These are phyloP conservation scores for Fomitiporia mediterranea DNA, from an alignment of 1,284 basidiomycete species.

Conservation along the genomic window DNA sequence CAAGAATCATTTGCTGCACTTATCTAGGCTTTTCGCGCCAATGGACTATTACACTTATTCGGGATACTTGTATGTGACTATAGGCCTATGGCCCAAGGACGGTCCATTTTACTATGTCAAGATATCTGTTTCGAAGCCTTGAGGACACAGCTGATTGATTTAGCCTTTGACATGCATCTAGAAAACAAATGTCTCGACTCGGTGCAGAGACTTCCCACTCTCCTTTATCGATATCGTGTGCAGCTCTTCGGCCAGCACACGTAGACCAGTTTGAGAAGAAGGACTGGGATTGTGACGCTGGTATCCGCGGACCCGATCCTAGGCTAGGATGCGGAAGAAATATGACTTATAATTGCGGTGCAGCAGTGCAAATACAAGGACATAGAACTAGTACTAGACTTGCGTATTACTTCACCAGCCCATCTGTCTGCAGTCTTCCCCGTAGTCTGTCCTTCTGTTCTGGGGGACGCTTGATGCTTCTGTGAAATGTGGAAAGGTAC, in stretches of 20 bases:
- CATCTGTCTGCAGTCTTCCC: no score
- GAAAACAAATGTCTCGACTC: not conserved
- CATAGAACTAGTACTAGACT: not conserved
- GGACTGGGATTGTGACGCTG: not conserved
- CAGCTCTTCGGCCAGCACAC: no score
- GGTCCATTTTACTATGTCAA: no score
- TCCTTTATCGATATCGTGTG: no score
- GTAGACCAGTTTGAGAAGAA: no score
- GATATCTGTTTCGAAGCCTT: no score
- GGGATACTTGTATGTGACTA: not conserved
- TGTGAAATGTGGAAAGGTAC: not conserved
- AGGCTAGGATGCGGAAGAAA: not conserved
- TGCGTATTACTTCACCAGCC: not conserved
- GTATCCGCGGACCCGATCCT: not conserved
- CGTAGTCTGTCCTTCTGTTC: not conserved
- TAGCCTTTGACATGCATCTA: slow-evolving; percentile 7
- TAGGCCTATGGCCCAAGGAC: not conserved
- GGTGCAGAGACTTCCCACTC: not conserved
- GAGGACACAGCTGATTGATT: slow-evolving; percentile 1
- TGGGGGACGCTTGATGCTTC: no score
- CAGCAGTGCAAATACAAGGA: no score
- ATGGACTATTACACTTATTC: no score
- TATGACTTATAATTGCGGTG: not conserved
- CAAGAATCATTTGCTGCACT: no score
- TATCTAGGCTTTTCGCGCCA: no score